Evolutionary conservation across 441 rosid species (phyloP).

Genomic region (Adansonia rubrostipa): DNA sequence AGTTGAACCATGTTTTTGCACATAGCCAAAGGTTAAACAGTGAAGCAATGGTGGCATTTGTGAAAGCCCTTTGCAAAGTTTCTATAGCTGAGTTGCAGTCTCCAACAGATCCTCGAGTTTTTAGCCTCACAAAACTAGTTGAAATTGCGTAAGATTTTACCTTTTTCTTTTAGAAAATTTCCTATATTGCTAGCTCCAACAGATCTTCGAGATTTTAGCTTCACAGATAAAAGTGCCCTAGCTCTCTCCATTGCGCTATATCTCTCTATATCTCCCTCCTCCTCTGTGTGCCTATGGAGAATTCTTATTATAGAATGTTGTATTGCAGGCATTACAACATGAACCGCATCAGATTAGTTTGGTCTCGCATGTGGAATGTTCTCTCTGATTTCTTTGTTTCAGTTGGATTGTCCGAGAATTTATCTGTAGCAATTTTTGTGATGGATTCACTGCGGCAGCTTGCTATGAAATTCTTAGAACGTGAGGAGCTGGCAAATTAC

Average conservation of each 20-base stretch:
- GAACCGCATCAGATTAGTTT: conserved; percentile 98
- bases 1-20: conserved; percentile 94
- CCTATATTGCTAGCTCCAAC: background rate
- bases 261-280: background rate
- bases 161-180: conserved; percentile 1
- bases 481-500: conserved; percentile 98
- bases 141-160: conserved; percentile 87
- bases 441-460: conserved; percentile 99
- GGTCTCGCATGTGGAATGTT: conserved; percentile 97
- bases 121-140: conserved; percentile 96
- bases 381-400: conserved; percentile 97
- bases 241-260: background rate
- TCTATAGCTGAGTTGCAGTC: conserved; percentile 95
- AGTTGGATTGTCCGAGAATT: conserved; percentile 97
- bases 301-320: conserved; percentile 13
- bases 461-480: conserved; percentile 98
- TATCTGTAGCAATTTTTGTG: conserved; percentile 98
- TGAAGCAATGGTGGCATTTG: conserved; percentile 97
- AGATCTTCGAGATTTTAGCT: background rate
- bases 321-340: conserved; percentile 95
- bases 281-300: conserved; percentile 1
- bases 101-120: conserved; percentile 97
- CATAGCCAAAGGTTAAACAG: conserved; percentile 95
- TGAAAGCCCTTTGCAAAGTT: conserved; percentile 95
- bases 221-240: background rate